Evolutionary conservation across 257 asterid species (phyloP).

Genomic region (Jacaranda copaia): DNA sequence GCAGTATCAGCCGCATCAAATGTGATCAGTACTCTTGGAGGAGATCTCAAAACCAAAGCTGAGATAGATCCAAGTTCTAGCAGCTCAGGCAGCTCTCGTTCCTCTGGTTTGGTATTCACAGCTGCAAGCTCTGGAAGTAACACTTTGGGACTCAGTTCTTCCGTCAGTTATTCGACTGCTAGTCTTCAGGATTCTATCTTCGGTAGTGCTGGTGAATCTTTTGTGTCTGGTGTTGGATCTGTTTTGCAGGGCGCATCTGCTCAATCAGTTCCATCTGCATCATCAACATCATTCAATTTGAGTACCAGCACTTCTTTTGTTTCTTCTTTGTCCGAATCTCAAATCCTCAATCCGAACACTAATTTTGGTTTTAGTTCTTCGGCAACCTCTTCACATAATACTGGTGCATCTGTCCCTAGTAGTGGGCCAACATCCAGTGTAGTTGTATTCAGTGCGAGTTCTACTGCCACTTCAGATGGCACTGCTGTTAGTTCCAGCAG

Average conservation of each 20-base stretch:
- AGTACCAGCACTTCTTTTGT: constrained; percentile 34
- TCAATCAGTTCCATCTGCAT: constrained; percentile 35
- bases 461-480: constrained; percentile 38
- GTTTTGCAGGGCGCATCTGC: constrained; percentile 41
- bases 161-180: constrained; percentile 39
- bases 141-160: constrained; percentile 45
- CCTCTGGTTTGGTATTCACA: constrained; percentile 35
- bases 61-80: constrained; percentile 41
- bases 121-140: constrained; percentile 39
- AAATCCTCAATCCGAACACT: constrained; percentile 13
- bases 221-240: constrained; percentile 31
- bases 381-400: constrained; percentile 44
- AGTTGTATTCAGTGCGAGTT: constrained; percentile 43
- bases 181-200: constrained; percentile 45
- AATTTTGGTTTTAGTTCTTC: constrained; percentile 49
- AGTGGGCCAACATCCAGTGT: constrained; percentile 42
- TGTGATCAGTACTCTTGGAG: constrained; percentile 36
- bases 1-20: constrained; percentile 42
- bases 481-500: constrained; percentile 45
- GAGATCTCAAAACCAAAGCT: constrained; percentile 37
- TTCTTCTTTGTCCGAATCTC: constrained; percentile 40
- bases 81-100: constrained; percentile 30
- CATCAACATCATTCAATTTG: constrained; percentile 38
- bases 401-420: constrained; percentile 40
- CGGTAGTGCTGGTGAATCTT: constrained; percentile 35